Evolutionary conservation across 768 basidiomycete species (phyloP), one percentile per base, ranked within the genome.

Genomic region (Agaricus subrufescens): DNA sequence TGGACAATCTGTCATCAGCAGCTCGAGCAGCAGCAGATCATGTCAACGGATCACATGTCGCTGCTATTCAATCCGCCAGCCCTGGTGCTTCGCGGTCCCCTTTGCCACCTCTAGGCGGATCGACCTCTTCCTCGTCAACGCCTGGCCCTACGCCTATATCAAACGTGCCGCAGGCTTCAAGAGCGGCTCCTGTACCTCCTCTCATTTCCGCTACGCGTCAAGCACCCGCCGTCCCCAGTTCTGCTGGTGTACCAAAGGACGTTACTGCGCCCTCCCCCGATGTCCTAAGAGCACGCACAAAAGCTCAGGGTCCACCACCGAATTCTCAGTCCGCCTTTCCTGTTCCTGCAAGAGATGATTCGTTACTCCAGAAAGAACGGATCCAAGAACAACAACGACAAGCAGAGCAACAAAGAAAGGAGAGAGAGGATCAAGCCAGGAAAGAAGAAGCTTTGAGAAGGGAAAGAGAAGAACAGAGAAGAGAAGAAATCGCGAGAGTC

Each of bases 171-270:
- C 70, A 70, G 58, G 52, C 70, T 5, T 64, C 69, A 26, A 63
- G 70, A 4, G 62, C 60, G 4, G 65, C 69, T 3, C 70, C 70
- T 51, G 66, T 69, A 11, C 62, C 69, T 39, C 71, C 66, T 23
- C 56, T 62, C 40, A 62, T 64, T 34, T 82, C 85, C 56, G 74
- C 85, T 6, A 77, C 77, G 3, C 76, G 90, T 11, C 80, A 89
- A 3, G 84, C 89, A 0, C 89, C 89, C 23, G 79, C 86, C 2
- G 78, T 87, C 3, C 89, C 90, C 0, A 68, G 83, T 5, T 75
- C 86, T 58, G 80, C 59, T 61, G 66, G 39, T 61, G 70, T 26
- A 44, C 62, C 52, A 38, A 71, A 82, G 50, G 70, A 74, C 8
- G 81, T 84, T 30, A 75, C 80, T 53, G 79, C 83, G 3, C 85